Evolutionary conservation across 495 filamentous ascomycete species (phyloP).

Genomic region (Staphylotrichum longicolle): DNA sequence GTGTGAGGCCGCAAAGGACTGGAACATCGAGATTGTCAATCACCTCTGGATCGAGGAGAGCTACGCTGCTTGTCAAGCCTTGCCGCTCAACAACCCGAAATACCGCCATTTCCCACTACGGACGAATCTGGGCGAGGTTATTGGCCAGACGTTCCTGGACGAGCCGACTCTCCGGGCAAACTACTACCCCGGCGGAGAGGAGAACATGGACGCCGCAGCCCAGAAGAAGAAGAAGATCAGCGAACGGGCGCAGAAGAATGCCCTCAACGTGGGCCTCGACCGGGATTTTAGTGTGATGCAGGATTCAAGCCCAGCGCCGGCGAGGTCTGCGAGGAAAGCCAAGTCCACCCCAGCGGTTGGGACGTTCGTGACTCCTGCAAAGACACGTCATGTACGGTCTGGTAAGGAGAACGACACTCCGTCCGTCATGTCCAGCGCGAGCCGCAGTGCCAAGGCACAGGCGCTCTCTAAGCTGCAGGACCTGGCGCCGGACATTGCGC

Average conservation of each 20-base stretch:
- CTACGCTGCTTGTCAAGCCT: conserved; percentile 79
- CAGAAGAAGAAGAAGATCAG: conserved; percentile 45
- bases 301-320: conserved; percentile 26
- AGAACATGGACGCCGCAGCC: conserved; percentile 30
- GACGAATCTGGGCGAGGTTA: conserved; percentile 89
- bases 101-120: conserved; percentile 81
- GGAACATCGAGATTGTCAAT: conserved; percentile 86
- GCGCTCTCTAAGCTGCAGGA: conserved; percentile 73
- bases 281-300: conserved; percentile 34
- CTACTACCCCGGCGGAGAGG: conserved; percentile 44
- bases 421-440: conserved; percentile 59
- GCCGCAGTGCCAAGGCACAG: conserved; percentile 81
- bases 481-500: conserved; percentile 74
- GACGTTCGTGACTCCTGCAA: conserved; percentile 44
- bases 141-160: conserved; percentile 70
- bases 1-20: conserved; percentile 84
- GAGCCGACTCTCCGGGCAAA: conserved; percentile 35
- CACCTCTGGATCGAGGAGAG: conserved; percentile 98
- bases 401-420: conserved; percentile 90
- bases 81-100: conserved; percentile 61
- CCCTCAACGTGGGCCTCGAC: conserved; percentile 26
- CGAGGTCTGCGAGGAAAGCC: conserved; percentile 15
- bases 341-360: conserved; percentile 14
- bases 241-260: conserved; percentile 42
- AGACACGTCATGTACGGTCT: conserved; percentile 38